These are phyloP conservation scores for Paramecium tetraurelia DNA, from an alignment of 73 alveolate genomes.

Conservation along the genomic window DNA sequence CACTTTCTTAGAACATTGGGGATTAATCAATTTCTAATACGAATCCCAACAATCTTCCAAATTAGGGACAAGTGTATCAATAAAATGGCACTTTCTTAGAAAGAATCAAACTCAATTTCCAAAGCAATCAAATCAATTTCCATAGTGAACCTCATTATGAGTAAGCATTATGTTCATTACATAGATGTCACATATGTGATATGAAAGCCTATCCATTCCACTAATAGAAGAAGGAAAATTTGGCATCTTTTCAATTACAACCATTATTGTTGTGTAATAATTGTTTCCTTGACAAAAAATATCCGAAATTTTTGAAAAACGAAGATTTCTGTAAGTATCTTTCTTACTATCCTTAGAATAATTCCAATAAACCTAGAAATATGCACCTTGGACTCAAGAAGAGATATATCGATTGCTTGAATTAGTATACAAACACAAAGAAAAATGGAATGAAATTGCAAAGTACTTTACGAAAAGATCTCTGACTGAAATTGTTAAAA, in stretches of 20 bases:
- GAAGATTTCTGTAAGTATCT: not conserved
- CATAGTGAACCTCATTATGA: not conserved
- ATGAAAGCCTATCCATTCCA: not conserved
- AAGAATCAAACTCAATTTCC: not conserved
- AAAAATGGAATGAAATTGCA: slow-evolving; percentile 45
- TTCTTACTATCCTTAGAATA: not conserved
- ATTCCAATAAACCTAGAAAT: not conserved
- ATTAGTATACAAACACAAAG: not conserved
- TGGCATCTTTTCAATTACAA: not conserved
- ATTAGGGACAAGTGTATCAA: slow-evolving; percentile 63
- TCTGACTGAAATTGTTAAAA: slow-evolving; percentile 14
- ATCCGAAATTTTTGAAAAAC: not conserved
- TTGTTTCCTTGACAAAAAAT: not conserved
- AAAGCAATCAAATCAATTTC: slow-evolving; percentile 25
- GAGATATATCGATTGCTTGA: not conserved
- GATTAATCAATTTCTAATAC: slow-evolving; percentile 72
- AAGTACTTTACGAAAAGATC: slow-evolving; percentile 6
- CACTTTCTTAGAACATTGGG: slow-evolving; percentile 78
- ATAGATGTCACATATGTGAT: slow-evolving; percentile 47
- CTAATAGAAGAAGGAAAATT: not conserved
- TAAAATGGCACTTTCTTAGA: slow-evolving; percentile 1
- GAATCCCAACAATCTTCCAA: slow-evolving; percentile 65
- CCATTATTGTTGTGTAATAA: not conserved
- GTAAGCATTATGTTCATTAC: not conserved
- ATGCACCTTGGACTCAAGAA: slow-evolving; percentile 20